Evolutionary conservation across 2,329 filamentous ascomycete species (phyloP).

Genomic region (Cladosporium colombiae): DNA sequence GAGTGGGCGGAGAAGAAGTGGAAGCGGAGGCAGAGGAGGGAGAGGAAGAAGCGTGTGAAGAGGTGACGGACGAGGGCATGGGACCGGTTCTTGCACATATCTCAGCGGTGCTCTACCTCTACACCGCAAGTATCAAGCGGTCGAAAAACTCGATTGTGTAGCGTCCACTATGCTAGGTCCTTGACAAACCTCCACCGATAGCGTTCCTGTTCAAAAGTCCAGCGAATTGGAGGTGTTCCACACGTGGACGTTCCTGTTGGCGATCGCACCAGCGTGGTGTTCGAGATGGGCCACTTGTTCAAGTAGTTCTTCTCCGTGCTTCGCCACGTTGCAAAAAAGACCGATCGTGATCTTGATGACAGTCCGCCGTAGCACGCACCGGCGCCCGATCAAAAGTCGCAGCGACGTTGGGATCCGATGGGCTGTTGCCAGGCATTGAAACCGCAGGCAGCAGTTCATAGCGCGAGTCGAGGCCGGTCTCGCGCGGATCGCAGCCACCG

Average conservation of each 20-base stretch:
- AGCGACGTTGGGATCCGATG: not conserved
- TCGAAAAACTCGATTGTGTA: not conserved
- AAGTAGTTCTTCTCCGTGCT: not conserved
- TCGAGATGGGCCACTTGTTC: not conserved
- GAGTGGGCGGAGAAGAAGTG: constrained; percentile 23
- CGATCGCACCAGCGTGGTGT: not conserved
- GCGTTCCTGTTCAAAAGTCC: not conserved
- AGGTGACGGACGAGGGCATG: not conserved
- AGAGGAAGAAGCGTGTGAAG: constrained; percentile 6
- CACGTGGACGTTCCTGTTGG: not conserved
- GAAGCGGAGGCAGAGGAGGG: constrained; percentile 3
- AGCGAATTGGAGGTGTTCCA: not conserved
- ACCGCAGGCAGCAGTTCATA: not conserved
- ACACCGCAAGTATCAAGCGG: not conserved
- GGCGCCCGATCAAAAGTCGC: not conserved
- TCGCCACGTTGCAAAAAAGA: not conserved
- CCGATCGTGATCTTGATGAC: not conserved
- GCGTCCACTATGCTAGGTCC: not conserved
- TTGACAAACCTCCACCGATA: not conserved
- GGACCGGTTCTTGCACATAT: not conserved
- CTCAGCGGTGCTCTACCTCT: not conserved
- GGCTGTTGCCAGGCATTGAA: not conserved
- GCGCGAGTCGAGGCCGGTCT: not conserved
- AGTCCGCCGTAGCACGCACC: not conserved
- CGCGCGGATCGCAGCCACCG: not conserved